These are phyloP conservation scores for Cucurbita argyrosperma DNA, from an alignment of 306 rosid genomes.

Conservation along the genomic window DNA sequence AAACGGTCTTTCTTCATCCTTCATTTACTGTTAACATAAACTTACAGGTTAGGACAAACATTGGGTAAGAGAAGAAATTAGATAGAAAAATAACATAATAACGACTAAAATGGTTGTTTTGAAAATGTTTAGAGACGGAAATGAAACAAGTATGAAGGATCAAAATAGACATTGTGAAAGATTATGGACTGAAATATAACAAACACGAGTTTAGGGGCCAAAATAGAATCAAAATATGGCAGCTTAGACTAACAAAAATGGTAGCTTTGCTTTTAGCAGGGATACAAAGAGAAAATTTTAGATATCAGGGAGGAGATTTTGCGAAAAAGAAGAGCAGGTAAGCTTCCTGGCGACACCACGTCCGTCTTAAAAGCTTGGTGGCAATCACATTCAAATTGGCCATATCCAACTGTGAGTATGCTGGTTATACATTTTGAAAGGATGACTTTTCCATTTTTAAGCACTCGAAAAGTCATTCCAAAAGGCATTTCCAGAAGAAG, in stretches of 20 bases:
- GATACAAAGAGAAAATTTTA: conserved; percentile 83
- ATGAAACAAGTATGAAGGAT: not conserved
- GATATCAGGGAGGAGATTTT: conserved; percentile 90
- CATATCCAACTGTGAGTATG: conserved; percentile 82
- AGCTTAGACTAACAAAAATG: not conserved
- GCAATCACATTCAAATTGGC: conserved; percentile 97
- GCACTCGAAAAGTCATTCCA: no score
- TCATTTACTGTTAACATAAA: no score
- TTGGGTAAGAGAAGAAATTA: not conserved
- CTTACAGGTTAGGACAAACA: not conserved
- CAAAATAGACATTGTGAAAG: no score
- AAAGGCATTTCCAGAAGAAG: not conserved
- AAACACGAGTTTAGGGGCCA: not conserved
- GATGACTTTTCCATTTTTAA: no score
- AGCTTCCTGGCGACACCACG: conserved; percentile 97
- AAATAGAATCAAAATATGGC: no score
- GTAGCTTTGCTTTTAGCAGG: conserved; percentile 22
- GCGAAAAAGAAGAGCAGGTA: conserved; percentile 98
- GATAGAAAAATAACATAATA: no score
- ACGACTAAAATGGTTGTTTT: not conserved
- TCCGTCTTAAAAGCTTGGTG: conserved; percentile 95
- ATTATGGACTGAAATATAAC: not conserved
- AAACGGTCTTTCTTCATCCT: no score
- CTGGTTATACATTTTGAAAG: not conserved
- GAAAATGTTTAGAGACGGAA: not conserved